Evolutionary conservation across 2,329 filamentous ascomycete genomes (phyloP).

Genomic region (Curvularia lunata): DNA sequence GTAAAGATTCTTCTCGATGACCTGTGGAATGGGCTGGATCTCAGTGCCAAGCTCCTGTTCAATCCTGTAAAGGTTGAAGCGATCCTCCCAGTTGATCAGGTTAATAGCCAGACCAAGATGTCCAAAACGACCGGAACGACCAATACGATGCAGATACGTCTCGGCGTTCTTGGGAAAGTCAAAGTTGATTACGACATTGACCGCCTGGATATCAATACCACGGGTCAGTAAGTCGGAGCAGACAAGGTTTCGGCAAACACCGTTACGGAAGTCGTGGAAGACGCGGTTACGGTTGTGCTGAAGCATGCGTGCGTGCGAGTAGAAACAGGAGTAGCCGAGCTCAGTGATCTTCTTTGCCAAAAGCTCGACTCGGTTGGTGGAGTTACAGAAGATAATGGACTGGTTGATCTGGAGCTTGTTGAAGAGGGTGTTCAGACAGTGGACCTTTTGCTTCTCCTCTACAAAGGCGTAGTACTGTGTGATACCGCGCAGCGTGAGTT

Average conservation of each 20-base stretch:
- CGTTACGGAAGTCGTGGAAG: slow-evolving; percentile 98
- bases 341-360: slow-evolving; percentile 99
- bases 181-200: slow-evolving; percentile 99
- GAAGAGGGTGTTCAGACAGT: slow-evolving; percentile 98
- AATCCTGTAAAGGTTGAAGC: slow-evolving; percentile 98
- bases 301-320: slow-evolving; percentile 97
- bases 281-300: slow-evolving; percentile 97
- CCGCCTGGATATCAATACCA: slow-evolving; percentile 98
- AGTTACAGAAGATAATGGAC: slow-evolving; percentile 99
- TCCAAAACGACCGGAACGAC: slow-evolving; percentile 94
- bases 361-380: slow-evolving; percentile 95
- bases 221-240: slow-evolving; percentile 97
- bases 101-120: slow-evolving; percentile 98
- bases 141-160: slow-evolving; percentile 97
- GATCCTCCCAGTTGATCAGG: slow-evolving; percentile 98
- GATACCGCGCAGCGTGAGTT: slow-evolving; percentile 95
- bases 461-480: slow-evolving; percentile 99
- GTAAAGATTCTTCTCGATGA: slow-evolving; percentile 97
- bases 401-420: slow-evolving; percentile 99
- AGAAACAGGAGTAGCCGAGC: slow-evolving; percentile 98
- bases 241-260: slow-evolving; percentile 95
- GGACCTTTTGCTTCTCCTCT: slow-evolving; percentile 98
- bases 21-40: slow-evolving; percentile 92
- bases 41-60: slow-evolving; percentile 97
- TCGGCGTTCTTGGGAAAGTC: slow-evolving; percentile 99